Percentiles rank a stretch among this genome's conserved stretches.
Conservation (phyloP, 1,284 basidiomycete species). For the Ganoderma lingzhi region DNA sequence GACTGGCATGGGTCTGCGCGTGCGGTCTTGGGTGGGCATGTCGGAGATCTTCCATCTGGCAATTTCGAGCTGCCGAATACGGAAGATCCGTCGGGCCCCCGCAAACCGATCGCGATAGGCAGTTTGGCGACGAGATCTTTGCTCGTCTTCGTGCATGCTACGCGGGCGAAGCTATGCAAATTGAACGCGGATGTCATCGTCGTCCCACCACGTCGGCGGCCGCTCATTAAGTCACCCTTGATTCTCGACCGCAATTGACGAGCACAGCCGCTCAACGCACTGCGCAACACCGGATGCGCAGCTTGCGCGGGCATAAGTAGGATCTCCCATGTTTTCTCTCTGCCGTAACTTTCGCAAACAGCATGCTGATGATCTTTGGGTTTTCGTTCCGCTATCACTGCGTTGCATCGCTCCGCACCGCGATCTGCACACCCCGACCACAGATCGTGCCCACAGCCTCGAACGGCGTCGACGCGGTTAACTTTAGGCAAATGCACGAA, state of each 20-base stretch:
- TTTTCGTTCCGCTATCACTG: slow-evolving; percentile 8
- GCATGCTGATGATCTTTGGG: slow-evolving; percentile 22
- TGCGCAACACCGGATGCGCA: slow-evolving; percentile 2
- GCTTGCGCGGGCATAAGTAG: neutral
- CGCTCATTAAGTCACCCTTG: slow-evolving; percentile 17
- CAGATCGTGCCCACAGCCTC: slow-evolving; percentile 87
- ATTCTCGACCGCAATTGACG: slow-evolving; percentile 16
- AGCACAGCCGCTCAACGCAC: slow-evolving; percentile 12
- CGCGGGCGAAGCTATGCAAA: slow-evolving; percentile 22
- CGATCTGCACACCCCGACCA: slow-evolving; percentile 14
- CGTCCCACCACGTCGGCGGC: slow-evolving; percentile 21
- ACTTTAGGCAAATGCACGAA: slow-evolving; percentile 93
- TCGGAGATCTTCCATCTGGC: slow-evolving; percentile 32
- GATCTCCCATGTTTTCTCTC: slow-evolving; percentile 10
- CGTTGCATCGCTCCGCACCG: slow-evolving; percentile 12
- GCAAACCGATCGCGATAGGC: slow-evolving; percentile 25
- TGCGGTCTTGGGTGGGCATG: slow-evolving; percentile 24
- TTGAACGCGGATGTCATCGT: slow-evolving; percentile 26
- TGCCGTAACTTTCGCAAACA: slow-evolving; percentile 15
- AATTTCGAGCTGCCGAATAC: slow-evolving; percentile 22
- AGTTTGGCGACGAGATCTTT: slow-evolving; percentile 25
- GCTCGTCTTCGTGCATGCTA: slow-evolving; percentile 21
- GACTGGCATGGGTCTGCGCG: slow-evolving; percentile 19
- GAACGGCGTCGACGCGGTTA: slow-evolving; percentile 87
- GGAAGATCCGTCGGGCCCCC: slow-evolving; percentile 30